Evolutionary conservation across 2,329 filamentous ascomycete species (phyloP).

Genomic region (Fusarium ambrosium): DNA sequence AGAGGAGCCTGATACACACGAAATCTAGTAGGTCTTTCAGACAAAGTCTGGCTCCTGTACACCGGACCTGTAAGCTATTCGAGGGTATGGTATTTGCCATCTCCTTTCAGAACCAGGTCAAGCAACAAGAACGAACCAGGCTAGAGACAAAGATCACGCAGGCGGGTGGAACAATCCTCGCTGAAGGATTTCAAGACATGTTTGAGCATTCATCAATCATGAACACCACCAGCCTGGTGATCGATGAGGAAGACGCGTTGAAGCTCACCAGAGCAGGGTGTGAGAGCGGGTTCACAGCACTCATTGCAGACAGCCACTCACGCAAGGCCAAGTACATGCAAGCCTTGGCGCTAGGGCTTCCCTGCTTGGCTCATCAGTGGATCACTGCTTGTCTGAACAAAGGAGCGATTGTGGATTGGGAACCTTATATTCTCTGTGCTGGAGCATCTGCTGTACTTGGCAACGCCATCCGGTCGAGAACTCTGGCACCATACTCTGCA

Average conservation of each 20-base stretch:
- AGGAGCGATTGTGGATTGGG: conserved; percentile 77
- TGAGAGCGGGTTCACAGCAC: conserved; percentile 80
- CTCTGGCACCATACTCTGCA: conserved; percentile 72
- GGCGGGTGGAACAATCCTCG: conserved; percentile 79
- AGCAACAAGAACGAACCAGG: conserved; percentile 55
- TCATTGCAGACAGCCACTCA: conserved; percentile 89
- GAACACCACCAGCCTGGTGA: conserved; percentile 49
- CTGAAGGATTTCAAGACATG: conserved; percentile 83
- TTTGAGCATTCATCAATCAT: conserved; percentile 68
- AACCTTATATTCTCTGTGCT: conserved; percentile 85
- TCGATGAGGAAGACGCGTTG: conserved; percentile 56
- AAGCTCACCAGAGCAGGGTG: conserved; percentile 66
- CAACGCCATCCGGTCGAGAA: conserved; percentile 82
- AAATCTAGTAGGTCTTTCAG: conserved; percentile 47
- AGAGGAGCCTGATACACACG: conserved; percentile 53
- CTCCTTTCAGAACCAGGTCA: conserved; percentile 71
- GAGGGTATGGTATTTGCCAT: conserved; percentile 89
- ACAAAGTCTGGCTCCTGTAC: conserved; percentile 45
- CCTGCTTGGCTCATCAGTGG: conserved; percentile 88
- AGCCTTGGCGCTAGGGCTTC: conserved; percentile 88
- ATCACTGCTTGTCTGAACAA: conserved; percentile 77
- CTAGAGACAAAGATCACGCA: conserved; percentile 74
- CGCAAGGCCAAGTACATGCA: conserved; percentile 94
- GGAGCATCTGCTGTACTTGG: conserved; percentile 83
- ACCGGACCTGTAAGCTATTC: conserved; percentile 67